Evolutionary conservation across 305 asterid genomes (phyloP).

Genomic region (Salvia sclarea): DNA sequence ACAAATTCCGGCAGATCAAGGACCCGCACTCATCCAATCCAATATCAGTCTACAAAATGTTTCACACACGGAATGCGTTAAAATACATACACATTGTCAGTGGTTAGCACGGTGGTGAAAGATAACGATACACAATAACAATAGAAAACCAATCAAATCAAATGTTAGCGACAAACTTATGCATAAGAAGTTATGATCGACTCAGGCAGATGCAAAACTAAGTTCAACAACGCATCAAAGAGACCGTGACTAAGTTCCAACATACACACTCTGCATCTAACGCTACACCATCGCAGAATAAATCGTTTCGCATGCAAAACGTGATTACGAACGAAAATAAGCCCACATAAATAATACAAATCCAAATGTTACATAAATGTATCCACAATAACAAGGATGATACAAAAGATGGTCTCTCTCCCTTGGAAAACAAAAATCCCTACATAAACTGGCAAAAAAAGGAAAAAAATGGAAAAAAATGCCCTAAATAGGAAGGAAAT

Average conservation of each 20-base stretch:
- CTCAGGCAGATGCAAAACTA: slow-evolving; percentile 31
- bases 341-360: slow-evolving; percentile 41
- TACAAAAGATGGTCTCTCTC: slow-evolving; percentile 36
- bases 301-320: slow-evolving; percentile 39
- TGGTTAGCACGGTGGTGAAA: slow-evolving; percentile 27
- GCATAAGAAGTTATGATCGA: slow-evolving; percentile 26
- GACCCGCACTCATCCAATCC: slow-evolving; percentile 70
- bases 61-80: slow-evolving; percentile 44
- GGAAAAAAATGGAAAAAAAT: slow-evolving; percentile 10
- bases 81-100: slow-evolving; percentile 31
- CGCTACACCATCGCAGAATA: slow-evolving; percentile 37
- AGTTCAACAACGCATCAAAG: slow-evolving; percentile 26
- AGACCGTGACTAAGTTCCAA: slow-evolving; percentile 17
- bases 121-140: slow-evolving; percentile 30
- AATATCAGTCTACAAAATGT: slow-evolving; percentile 69
- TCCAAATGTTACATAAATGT: slow-evolving; percentile 45
- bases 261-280: slow-evolving; percentile 39
- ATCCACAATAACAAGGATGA: slow-evolving; percentile 36
- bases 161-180: slow-evolving; percentile 22
- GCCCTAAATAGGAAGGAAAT: slow-evolving; percentile 32
- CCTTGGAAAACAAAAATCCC: slow-evolving; percentile 27
- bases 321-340: slow-evolving; percentile 30
- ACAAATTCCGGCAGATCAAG: slow-evolving; percentile 63
- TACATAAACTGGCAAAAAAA: slow-evolving; percentile 27
- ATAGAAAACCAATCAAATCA: slow-evolving; percentile 31